Conservation (phyloP, 768 basidiomycete species). For the Tulasnella calospora region DNA sequence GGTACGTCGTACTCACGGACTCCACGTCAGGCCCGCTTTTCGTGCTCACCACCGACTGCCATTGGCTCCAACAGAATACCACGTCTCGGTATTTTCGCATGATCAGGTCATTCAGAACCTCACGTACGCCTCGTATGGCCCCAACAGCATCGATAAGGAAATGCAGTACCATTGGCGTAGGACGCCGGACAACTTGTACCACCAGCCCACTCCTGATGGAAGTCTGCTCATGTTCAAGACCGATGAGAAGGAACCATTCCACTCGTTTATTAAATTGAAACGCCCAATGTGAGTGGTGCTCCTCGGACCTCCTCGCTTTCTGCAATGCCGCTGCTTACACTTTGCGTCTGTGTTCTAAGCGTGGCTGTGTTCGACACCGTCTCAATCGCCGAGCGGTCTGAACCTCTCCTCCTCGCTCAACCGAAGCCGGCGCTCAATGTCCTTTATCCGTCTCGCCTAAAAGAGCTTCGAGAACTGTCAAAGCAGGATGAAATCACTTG, state of each 20-base stretch:
- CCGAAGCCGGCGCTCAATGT: constrained; percentile 73
- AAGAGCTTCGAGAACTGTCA: constrained; percentile 43
- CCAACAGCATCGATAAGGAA: constrained; percentile 77
- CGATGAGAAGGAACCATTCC: constrained; percentile 29
- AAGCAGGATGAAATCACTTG: constrained; percentile 61
- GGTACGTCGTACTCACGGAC: constrained; percentile 41
- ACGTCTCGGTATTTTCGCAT: constrained; percentile 68
- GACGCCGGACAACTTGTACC: constrained; percentile 73
- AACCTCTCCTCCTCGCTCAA: constrained; percentile 81
- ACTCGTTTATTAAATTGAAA: constrained; percentile 59
- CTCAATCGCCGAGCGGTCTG: constrained; percentile 41
- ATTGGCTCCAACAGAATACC: constrained; percentile 61
- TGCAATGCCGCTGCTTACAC: constrained; percentile 16
- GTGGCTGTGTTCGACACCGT: constrained; percentile 82
- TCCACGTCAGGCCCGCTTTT: background rate
- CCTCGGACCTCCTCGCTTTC: background rate
- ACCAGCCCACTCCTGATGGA: constrained; percentile 75
- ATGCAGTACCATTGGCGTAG: constrained; percentile 68
- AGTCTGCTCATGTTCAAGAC: constrained; percentile 65
- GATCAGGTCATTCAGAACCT: constrained; percentile 63
- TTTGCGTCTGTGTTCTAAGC: constrained; percentile 39
- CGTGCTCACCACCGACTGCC: background rate
- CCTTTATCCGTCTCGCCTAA: constrained; percentile 48
- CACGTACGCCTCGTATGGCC: constrained; percentile 86
- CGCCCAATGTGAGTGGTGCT: constrained; percentile 58